These are phyloP conservation scores for Penicillium digitatum DNA, from an alignment of 2,329 filamentous ascomycete genomes.

Conservation along the genomic window DNA sequence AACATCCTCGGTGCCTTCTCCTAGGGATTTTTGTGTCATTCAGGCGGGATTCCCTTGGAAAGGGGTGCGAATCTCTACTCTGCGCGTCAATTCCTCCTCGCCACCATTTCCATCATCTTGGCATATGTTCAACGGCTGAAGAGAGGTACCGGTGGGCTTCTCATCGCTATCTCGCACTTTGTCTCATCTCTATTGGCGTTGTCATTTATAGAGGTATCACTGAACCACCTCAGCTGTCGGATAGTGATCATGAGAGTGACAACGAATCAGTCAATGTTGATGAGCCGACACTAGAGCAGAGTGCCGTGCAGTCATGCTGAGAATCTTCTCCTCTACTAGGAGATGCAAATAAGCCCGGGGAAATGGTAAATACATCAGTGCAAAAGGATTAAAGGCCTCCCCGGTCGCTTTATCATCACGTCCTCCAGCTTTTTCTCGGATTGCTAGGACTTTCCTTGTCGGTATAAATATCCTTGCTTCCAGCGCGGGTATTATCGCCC, in stretches of 20 bases:
- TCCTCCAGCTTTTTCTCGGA: slow-evolving; percentile 44
- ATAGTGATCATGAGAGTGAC: slow-evolving; percentile 46
- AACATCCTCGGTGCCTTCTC: slow-evolving; percentile 56
- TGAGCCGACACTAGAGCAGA: background rate
- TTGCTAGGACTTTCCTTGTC: slow-evolving; percentile 46
- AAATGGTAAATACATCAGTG: background rate
- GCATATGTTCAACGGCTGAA: slow-evolving; percentile 37
- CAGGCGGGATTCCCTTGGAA: slow-evolving; percentile 41
- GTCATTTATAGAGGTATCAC: slow-evolving; percentile 46
- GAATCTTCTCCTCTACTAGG: slow-evolving; percentile 22
- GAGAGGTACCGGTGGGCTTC: slow-evolving; percentile 35
- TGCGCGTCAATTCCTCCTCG: slow-evolving; percentile 41
- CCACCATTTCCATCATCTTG: slow-evolving; percentile 37
- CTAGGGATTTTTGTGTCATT: slow-evolving; percentile 48
- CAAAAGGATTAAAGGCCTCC: background rate
- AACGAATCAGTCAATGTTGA: slow-evolving; percentile 17
- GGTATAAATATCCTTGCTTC: slow-evolving; percentile 50
- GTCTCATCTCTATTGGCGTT: slow-evolving; percentile 45
- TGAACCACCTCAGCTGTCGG: slow-evolving; percentile 42
- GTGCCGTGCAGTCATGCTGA: background rate
- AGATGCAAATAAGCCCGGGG: background rate
- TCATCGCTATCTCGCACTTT: slow-evolving; percentile 43
- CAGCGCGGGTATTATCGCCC: slow-evolving; percentile 41
- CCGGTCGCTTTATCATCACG: slow-evolving; percentile 37
- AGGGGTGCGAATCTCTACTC: slow-evolving; percentile 49